Base-by-base conservation (phyloP, 2,329 filamentous ascomycete species). In the Fusarium gaditjirri region DNA sequence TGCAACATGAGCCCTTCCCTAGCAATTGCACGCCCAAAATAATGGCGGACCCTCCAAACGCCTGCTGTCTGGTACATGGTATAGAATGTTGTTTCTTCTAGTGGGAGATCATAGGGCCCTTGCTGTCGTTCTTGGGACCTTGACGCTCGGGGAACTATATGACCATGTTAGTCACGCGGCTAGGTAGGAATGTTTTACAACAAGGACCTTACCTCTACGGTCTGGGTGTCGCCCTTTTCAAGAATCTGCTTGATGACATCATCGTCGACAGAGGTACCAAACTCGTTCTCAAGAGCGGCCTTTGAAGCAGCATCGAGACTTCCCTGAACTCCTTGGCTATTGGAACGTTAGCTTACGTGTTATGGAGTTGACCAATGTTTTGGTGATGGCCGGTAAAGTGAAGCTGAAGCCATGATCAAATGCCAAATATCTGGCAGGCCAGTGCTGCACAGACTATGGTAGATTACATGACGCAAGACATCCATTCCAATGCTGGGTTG, bases 281-380 rank as follows among this genome's bases (percentile, higher is more conserved):
- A 99, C 84, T 98, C 95, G 75, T 91, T 92, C 78, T 96, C 91
- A 8, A 99, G 87, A 50, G 86, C 86, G 46, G 86, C 83, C 74
- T 97, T 93, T 75, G 93, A 92, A 13, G 95, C 94, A 14, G 85
- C 84, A 79, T 98, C 93, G 46, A 93, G 85, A 65, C 91, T 88
- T 62, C 95, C 95, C 81, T 97, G 94, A 47, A 89, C 90, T 73
- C 95, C 95, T 81, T 97, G 94, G 82, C 94, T 97, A 65, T 67
- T 44, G 38, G 11, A 6, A 21, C 29, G 60, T 78, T 71, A 76
- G 72, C 58, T 39, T 29, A 12, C 25, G 19, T 47, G 23, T n/a
- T 13, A 27, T 33, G 14, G 4, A 47, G n/a, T 13, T 41, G 25
- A 19, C 10, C 5, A 8, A n/a, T 42, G 62, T 33, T 46, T 25